Evolutionary conservation across 768 basidiomycete genomes (phyloP).

Genomic region (Podaxis carcinomalis): DNA sequence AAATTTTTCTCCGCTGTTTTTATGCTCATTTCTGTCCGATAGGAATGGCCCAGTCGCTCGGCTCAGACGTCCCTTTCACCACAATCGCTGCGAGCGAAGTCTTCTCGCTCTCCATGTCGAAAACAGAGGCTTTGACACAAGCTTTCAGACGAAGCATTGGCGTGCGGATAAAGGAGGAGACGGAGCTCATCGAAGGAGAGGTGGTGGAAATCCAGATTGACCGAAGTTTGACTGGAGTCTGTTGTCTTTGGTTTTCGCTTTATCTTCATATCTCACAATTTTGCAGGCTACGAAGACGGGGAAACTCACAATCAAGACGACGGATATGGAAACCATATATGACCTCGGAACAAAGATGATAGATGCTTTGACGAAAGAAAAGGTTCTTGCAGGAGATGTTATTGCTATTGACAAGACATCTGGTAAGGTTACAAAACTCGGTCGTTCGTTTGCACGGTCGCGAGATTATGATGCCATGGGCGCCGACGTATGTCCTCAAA

Average conservation of each 20-base stretch:
- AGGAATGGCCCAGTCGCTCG: conserved; percentile 97
- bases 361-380: conserved; percentile 94
- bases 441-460: conserved; percentile 93
- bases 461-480: conserved; percentile 99
- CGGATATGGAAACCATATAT: conserved; percentile 99
- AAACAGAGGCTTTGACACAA: conserved; percentile 97
- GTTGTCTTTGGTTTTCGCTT: conserved; percentile 16
- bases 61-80: conserved; percentile 93
- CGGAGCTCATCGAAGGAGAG: conserved; percentile 96
- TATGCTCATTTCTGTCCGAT: conserved; percentile 11
- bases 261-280: conserved; percentile 1
- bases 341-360: conserved; percentile 99
- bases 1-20: not conserved
- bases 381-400: conserved; percentile 91
- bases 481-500: conserved; percentile 71
- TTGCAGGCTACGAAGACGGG: conserved; percentile 93
- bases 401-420: conserved; percentile 97
- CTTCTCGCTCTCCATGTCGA: conserved; percentile 96
- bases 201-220: conserved; percentile 99
- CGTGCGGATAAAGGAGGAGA: conserved; percentile 96
- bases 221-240: conserved; percentile 90
- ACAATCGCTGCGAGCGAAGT: conserved; percentile 98
- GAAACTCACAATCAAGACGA: conserved; percentile 95
- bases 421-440: conserved; percentile 94
- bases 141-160: conserved; percentile 96